Conservation (phyloP, 2,329 filamentous ascomycete genomes). For the Fusarium brachygibbosum region DNA sequence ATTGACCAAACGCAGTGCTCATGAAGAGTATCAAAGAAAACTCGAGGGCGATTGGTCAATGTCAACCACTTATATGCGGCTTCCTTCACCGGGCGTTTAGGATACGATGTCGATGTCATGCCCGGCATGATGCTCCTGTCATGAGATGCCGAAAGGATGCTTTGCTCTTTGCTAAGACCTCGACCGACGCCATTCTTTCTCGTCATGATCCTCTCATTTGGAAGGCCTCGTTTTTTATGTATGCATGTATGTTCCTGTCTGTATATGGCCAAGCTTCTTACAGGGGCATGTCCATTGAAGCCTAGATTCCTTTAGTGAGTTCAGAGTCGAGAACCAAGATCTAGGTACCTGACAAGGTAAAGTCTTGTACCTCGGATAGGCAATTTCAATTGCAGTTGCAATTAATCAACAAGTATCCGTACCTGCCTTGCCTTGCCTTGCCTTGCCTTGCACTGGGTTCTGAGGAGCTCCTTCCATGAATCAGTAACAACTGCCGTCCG, state of each 20-base stretch:
- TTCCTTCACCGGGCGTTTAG: conserved; percentile 30
- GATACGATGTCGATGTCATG: conserved; percentile 20
- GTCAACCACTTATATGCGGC: conserved; percentile 21
- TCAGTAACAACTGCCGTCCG: conserved; percentile 22
- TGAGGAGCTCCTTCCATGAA: conserved; percentile 19
- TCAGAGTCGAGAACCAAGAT: conserved; percentile 4
- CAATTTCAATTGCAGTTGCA: not conserved
- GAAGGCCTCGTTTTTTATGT: conserved; percentile 39
- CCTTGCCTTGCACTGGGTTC: not conserved
- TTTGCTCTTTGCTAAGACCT: conserved; percentile 15
- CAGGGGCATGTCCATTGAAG: conserved; percentile 20
- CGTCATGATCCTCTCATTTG: conserved; percentile 34
- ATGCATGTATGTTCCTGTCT: conserved; percentile 1
- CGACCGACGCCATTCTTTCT: conserved; percentile 25
- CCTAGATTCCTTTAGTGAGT: conserved; percentile 6
- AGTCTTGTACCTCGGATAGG: not conserved
- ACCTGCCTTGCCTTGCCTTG: not conserved
- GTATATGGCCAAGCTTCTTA: conserved; percentile 12
- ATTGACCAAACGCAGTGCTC: conserved; percentile 38
- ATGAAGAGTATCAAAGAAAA: conserved; percentile 15
- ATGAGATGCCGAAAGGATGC: conserved; percentile 34
- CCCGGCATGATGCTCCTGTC: conserved; percentile 37
- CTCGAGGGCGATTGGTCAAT: conserved; percentile 40
- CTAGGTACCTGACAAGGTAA: not conserved
- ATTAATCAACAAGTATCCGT: not conserved